Evolutionary conservation across 306 rosid genomes (phyloP).

Genomic region (Morella rubra): DNA sequence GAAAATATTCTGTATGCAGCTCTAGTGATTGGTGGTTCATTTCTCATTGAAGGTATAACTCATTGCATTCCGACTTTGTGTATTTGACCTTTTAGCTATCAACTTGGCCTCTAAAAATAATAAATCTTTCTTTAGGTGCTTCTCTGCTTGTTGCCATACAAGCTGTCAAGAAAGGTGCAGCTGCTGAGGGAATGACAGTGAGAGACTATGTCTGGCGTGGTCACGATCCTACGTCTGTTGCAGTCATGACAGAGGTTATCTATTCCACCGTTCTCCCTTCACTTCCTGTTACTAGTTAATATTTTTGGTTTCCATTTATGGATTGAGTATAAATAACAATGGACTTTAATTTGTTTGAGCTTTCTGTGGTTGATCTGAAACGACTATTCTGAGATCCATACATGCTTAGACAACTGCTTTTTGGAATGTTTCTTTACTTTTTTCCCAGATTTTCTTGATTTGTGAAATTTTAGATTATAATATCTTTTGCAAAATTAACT

Average conservation of each 20-base stretch:
- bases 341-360: not conserved
- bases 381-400: not conserved
- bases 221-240: slow-evolving; percentile 98
- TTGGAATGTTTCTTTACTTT: not conserved
- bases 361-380: not conserved
- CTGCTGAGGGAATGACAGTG: slow-evolving; percentile 88
- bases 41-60: slow-evolving; percentile 79
- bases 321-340: not conserved
- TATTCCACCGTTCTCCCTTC: slow-evolving; percentile 4
- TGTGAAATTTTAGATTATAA: not conserved
- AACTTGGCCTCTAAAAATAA: slow-evolving; percentile 11
- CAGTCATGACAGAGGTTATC: slow-evolving; percentile 97
- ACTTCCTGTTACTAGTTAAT: slow-evolving; percentile 17
- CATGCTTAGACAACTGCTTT: not conserved
- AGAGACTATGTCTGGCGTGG: slow-evolving; percentile 96
- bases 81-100: slow-evolving; percentile 18
- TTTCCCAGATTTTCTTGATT: not conserved
- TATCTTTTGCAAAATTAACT: not conserved
- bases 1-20: slow-evolving; percentile 79
- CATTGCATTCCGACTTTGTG: slow-evolving; percentile 22
- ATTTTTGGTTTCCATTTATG: not conserved
- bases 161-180: slow-evolving; percentile 98
- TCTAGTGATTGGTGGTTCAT: slow-evolving; percentile 87
- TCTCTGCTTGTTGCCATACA: slow-evolving; percentile 97
- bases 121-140: slow-evolving; percentile 58